Evolutionary conservation across 129 eudicot genomes (phyloP), one percentile per base, ranked within the genome.

Genomic region (Flaveria sonorensis): DNA sequence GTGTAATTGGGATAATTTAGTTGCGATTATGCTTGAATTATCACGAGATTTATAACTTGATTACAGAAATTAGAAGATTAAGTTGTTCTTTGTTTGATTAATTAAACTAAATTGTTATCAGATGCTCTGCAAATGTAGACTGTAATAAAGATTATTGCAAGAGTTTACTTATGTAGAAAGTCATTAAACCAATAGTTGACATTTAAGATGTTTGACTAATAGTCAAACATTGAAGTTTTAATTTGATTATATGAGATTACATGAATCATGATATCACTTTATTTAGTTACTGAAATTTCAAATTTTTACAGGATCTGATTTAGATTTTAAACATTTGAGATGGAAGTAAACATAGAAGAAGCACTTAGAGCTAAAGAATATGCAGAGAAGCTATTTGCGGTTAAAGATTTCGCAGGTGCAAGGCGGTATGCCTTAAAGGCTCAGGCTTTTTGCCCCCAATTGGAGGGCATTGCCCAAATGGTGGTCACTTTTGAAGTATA

Each of bases 381-480:
- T 77, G 97, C 97, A 2, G 97, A 89, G 80, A 87, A 88, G 87
- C 81, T 81, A 21, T 92, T 92, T 73, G 81, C 85, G 30, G 87
- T 82, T 76, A 86, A 74, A 76, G 90, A 92, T 74, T 89, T 81
- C 57, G 73, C 69, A 0, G 91, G 89, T 32, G 97, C 97, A 12
- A 87, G 68, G 57, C 85, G 81, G 73, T 84, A 72, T 84, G 96
- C 98, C 65, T 50, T 86, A 40, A 89, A 86, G 72, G 93, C 98
- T 64, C 98, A 93, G 74, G 83, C 64, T 73, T 72, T 93, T 66
- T 91, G 88, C 81, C 96, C 97, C 64, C 84, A 83, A 46, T 74
- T 93, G 60, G 98, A 93, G 74, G 98, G 97, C 9, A 83, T 93
- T 50, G 83, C 89, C 19, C 96, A 89, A 53, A 93, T 89, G 98